A percentile compares a stretch with the other conserved stretches of the same genome.
These are phyloP conservation scores for Rhodosporidiobolus sp. DNA, from an alignment of 768 basidiomycete species.

Conservation along the genomic window DNA sequence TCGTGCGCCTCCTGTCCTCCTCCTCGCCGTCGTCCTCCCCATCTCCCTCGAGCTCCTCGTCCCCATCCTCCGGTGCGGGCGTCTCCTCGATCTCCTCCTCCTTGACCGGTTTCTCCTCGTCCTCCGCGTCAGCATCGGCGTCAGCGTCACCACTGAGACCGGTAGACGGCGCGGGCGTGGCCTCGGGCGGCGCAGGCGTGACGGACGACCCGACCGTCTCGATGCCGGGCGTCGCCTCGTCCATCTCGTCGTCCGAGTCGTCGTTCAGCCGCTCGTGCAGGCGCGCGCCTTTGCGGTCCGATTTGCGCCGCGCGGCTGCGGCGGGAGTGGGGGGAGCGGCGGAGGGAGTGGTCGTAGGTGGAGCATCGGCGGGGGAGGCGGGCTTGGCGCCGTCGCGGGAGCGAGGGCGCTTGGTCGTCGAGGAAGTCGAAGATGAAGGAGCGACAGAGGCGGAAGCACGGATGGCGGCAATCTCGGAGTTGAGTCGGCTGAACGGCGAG, in stretches of 20 bases:
- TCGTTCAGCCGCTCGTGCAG: background rate
- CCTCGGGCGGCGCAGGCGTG: too few relatives aligned
- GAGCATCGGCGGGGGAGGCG: too few relatives aligned
- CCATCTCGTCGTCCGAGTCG: background rate
- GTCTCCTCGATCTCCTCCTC: background rate
- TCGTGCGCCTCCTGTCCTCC: background rate
- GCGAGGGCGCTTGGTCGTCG: background rate
- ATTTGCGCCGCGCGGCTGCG: background rate
- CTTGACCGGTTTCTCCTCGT: background rate
- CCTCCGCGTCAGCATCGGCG: background rate
- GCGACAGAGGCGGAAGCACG: background rate
- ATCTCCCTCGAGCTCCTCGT: too few relatives aligned
- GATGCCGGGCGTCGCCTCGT: too few relatives aligned
- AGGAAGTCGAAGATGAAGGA: background rate
- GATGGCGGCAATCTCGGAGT: slow-evolving; percentile 1
- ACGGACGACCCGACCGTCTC: too few relatives aligned
- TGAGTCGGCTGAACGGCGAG: background rate
- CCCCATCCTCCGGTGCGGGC: background rate
- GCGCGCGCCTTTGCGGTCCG: background rate
- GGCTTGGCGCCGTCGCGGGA: background rate
- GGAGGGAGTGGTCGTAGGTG: background rate
- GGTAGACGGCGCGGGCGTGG: background rate
- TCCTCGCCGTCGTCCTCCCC: background rate
- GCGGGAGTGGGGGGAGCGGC: background rate
- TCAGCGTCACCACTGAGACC: background rate